Evolutionary conservation across 768 basidiomycete genomes (phyloP), one percentile per base, ranked within the genome.

Genomic region (Atractiella rhizophila): DNA sequence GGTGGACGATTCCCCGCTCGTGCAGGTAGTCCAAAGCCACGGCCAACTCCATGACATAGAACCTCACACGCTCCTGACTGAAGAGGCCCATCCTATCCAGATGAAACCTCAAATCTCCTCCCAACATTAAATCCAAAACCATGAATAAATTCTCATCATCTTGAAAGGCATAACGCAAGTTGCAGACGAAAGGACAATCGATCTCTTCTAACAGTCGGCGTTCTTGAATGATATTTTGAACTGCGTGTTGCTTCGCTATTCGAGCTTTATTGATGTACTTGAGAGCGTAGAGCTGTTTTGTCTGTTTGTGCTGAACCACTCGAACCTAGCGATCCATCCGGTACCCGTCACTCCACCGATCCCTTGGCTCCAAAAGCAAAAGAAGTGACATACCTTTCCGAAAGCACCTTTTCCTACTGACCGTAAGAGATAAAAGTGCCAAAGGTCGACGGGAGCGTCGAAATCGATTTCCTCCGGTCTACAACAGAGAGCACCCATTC

Each of bases 231-330:
- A 81, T 74, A 57, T 91, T 86, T 20, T 76, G 78, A 9, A 86
- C 69, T 10, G 85, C 81, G 59, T 76, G 80, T 63, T 83, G 81
- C 56, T 74, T 74, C 45, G 83, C 74, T 35, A 78, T 91, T 55
- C 73, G 74, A 34, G 79, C 68, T 61, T 96, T 96, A 61, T 96
- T 86, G 63, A 96, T 85, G 63, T 96, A 94, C 56, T 96, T 96
- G 62, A 94, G 72, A 18, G 86, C 86, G 56, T 80, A 91, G 2
- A 94, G 67, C 51, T 81, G 49, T 57, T 83, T 85, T 2, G 79
- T 71, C 55, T 74, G 73, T 58, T 88, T 91, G 64, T 91, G 85
- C 59, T 94, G 83, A 47, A 96, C 82, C 34, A 94, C 85, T 55
- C 86, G 73, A 57, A 96, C 86, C 83, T 88, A 35, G 33, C 26